Base-by-base conservation (phyloP, 169 alveolate genomes). In the Babesia bigemina region DNA sequence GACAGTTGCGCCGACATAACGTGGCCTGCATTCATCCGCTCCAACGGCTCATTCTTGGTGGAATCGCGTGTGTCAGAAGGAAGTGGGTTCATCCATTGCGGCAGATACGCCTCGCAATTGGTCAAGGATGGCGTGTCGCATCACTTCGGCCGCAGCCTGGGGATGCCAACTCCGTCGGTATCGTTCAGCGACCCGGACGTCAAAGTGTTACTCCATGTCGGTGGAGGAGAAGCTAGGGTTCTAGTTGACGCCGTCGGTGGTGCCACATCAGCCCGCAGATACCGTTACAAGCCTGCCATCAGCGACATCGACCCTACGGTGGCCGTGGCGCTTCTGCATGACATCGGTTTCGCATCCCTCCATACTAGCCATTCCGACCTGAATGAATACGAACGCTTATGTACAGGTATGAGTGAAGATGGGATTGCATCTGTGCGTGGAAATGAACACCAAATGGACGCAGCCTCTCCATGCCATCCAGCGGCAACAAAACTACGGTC, bases 271-370 rank as follows among this genome's bases (percentile, higher is more conserved):
- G 45, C 69, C 2, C 70, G 88, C 22, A n/a, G 49, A 13, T 81
- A 81, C 57, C 58, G 88, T n/a, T 72, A 71, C 58, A 70, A 81
- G 36, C 76, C 84, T 13, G 49, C 48, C 42, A 60, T 81, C 22
- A 56, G 60, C 24, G 88, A 81, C 69, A 81, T 81, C n/a, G 79
- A 81, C 61, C 84, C 88, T n/a, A 72, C 88, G 6, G 49, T 72
- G 33, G 88, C 79, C 6, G 71, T 61, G 22, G 71, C 84, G 0
- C 45, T 81, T 45, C 36, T 81, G 45, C 52, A 72, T 53, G 88
- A 81, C 47, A 16, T 53, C 6, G 88, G 88, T 24, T 71, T 53
- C 26, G 21, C 73, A 8, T 62, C 82, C 21, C 53, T 39, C 49
- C 33, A 60, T 14, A 14, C 53, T 2, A 39, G 55, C 21, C 14